Evolutionary conservation across 768 basidiomycete species (phyloP).

Genomic region (Collybiopsis confluens): DNA sequence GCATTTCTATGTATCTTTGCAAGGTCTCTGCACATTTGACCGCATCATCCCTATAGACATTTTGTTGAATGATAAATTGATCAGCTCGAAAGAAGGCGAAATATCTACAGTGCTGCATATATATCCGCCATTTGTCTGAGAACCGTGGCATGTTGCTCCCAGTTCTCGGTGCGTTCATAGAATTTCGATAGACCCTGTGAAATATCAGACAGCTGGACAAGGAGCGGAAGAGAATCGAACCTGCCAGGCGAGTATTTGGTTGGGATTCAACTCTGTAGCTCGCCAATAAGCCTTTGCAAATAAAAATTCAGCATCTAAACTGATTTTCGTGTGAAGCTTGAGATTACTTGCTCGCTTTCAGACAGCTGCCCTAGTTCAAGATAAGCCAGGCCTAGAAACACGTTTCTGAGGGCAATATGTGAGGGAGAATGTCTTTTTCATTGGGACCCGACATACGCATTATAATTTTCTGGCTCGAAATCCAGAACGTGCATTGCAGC

Average conservation of each 20-base stretch:
- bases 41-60: slow-evolving; percentile 55
- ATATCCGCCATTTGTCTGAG: slow-evolving; percentile 56
- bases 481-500: slow-evolving; percentile 64
- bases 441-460: slow-evolving; percentile 58
- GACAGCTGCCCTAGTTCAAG: slow-evolving; percentile 69
- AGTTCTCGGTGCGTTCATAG: slow-evolving; percentile 60
- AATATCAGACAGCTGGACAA: background rate
- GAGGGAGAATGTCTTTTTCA: background rate
- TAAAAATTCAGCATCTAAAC: background rate
- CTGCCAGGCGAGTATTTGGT: slow-evolving; percentile 82
- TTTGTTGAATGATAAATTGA: background rate
- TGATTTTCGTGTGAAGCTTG: background rate
- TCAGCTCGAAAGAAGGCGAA: background rate
- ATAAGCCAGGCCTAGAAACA: slow-evolving; percentile 79
- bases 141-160: slow-evolving; percentile 52
- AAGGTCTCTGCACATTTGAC: slow-evolving; percentile 76
- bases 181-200: slow-evolving; percentile 68
- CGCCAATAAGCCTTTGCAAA: slow-evolving; percentile 64
- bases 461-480: slow-evolving; percentile 80
- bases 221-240: slow-evolving; percentile 32
- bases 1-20: slow-evolving; percentile 69
- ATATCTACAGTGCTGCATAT: slow-evolving; percentile 53
- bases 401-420: slow-evolving; percentile 48
- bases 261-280: slow-evolving; percentile 66
- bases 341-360: slow-evolving; percentile 80